These are phyloP conservation scores for Hypomontagnella monticulosa DNA, from an alignment of 495 filamentous ascomycete genomes.

Conservation along the genomic window DNA sequence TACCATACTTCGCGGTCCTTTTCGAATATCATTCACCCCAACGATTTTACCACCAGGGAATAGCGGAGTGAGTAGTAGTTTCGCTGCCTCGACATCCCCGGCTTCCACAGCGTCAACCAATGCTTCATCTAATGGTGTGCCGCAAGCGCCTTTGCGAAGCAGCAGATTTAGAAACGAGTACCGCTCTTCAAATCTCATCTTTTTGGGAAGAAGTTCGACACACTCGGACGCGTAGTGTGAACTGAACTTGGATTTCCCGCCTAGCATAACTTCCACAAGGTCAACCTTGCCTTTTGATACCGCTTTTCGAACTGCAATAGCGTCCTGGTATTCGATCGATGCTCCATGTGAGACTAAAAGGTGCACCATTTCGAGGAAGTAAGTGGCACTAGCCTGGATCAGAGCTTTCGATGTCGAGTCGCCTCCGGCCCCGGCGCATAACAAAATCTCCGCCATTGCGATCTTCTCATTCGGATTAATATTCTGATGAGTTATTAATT, in stretches of 20 bases:
- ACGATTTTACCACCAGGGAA: conserved; percentile 46
- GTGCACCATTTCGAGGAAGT: conserved; percentile 57
- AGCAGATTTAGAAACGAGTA: conserved; percentile 51
- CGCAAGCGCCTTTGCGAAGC: conserved; percentile 54
- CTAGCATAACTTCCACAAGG: conserved; percentile 53
- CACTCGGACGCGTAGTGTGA: conserved; percentile 54
- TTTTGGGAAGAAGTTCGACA: conserved; percentile 54
- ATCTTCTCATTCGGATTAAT: conserved; percentile 57
- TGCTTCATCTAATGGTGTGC: conserved; percentile 49
- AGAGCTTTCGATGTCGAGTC: conserved; percentile 52
- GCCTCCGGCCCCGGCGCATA: conserved; percentile 58
- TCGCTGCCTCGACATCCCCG: conserved; percentile 50
- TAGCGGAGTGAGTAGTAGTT: conserved; percentile 53
- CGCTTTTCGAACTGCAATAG: conserved; percentile 48
- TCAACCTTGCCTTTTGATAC: conserved; percentile 50
- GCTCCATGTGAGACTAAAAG: conserved; percentile 57
- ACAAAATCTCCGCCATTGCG: conserved; percentile 53
- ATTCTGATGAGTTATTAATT: conserved; percentile 49
- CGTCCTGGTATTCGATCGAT: conserved; percentile 57
- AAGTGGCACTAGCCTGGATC: conserved; percentile 47
- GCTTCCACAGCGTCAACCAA: conserved; percentile 54
- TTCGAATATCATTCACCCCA: conserved; percentile 37
- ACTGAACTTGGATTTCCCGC: conserved; percentile 47
- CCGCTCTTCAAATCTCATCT: conserved; percentile 52
- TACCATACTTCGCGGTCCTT: conserved; percentile 39